phyloP scores from a whole-genome alignment of 139 green algal species.

The Chlamydomonas schloesseri region DNA sequence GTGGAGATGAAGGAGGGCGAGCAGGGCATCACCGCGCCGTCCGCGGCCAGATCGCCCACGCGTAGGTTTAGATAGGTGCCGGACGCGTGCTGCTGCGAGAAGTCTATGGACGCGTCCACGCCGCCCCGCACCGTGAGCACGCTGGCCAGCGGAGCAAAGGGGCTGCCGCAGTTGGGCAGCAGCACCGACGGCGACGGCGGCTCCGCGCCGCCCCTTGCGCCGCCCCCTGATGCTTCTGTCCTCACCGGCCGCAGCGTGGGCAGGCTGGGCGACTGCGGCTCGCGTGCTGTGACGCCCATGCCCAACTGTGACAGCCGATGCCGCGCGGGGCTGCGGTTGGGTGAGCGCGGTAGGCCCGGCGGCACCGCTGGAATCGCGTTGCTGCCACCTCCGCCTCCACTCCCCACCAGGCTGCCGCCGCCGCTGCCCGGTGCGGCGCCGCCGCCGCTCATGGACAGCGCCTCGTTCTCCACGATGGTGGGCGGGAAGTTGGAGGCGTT shows the following conservation, averaged over 20 bases:
- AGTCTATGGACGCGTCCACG: conserved; percentile 30
- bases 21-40: background rate
- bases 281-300: background rate
- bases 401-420: no score
- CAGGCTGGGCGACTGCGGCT: background rate
- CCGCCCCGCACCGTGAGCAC: conserved; percentile 17
- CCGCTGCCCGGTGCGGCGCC: background rate
- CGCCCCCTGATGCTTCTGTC: background rate
- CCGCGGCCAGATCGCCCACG: no score
- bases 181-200: background rate
- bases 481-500: conserved; percentile 3
- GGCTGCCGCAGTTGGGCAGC: no score
- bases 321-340: conserved; percentile 26
- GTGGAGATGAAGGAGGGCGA: conserved; percentile 19
- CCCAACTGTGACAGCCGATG: background rate
- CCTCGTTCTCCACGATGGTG: conserved; percentile 38
- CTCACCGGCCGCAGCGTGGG: background rate
- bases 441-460: background rate
- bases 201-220: no score
- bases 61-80: no score
- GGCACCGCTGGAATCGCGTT: no score
- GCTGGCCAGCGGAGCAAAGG: background rate
- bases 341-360: background rate
- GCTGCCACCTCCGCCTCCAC: background rate
- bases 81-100: background rate